Evolutionary conservation across 2,329 filamentous ascomycete species (phyloP).

Genomic region (Colletotrichum endophyticum): DNA sequence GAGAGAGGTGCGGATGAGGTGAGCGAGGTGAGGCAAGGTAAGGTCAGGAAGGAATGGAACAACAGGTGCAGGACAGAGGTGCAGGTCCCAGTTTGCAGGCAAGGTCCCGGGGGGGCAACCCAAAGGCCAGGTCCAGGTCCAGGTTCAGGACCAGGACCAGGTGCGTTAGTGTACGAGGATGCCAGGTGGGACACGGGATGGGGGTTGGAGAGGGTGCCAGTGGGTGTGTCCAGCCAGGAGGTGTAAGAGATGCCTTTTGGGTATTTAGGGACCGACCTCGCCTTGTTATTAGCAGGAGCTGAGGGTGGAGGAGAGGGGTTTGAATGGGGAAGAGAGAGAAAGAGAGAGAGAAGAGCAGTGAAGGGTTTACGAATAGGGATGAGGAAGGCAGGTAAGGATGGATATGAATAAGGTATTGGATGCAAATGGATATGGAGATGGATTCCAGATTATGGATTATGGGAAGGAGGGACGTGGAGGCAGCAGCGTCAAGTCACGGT

Average conservation of each 20-base stretch:
- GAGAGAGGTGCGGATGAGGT: neutral
- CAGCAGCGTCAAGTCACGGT: neutral
- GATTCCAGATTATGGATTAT: neutral
- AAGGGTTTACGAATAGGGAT: neutral
- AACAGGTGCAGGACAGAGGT: neutral
- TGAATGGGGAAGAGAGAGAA: neutral
- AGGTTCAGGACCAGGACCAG: neutral
- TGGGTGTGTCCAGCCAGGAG: neutral
- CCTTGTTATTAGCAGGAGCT: neutral
- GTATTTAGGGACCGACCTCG: neutral
- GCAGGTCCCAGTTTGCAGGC: neutral
- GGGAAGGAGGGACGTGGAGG: neutral
- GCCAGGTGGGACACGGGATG: neutral
- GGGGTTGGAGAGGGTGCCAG: neutral
- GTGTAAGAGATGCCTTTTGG: neutral
- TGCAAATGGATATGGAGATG: neutral
- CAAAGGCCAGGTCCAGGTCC: neutral
- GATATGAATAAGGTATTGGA: neutral
- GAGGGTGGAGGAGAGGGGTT: neutral
- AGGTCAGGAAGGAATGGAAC: neutral
- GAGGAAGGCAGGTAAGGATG: neutral
- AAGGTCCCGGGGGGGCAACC: neutral
- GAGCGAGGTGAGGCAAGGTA: neutral
- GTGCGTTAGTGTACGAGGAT: neutral
- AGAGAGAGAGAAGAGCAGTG: neutral